Conservation (phyloP, 1,139 yeast species). For the Saccharomyces hybrid region DNA sequence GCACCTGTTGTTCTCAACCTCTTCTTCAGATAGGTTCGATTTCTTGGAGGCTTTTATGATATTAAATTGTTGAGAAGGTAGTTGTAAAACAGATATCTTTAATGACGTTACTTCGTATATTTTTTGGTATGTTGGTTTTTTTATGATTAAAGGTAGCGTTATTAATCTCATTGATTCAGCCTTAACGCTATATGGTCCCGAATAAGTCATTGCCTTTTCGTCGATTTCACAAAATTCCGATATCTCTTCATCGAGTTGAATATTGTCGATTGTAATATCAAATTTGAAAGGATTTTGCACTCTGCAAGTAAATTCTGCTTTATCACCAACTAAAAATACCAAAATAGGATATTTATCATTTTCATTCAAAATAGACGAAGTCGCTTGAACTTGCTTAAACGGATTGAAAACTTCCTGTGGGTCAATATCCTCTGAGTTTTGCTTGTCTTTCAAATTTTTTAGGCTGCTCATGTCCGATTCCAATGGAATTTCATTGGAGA, state of each 20-base stretch:
- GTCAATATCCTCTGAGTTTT: constrained; percentile 1
- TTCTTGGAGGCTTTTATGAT: constrained; percentile 8
- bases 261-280: constrained; percentile 53
- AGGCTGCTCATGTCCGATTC: constrained; percentile 7
- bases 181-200: constrained; percentile 32
- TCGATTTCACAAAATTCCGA: constrained; percentile 28
- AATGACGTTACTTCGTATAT: constrained; percentile 36
- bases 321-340: constrained; percentile 46
- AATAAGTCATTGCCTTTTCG: constrained; percentile 9
- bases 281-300: constrained; percentile 79
- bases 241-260: constrained; percentile 37
- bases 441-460: neutral
- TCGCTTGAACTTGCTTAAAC: constrained; percentile 14
- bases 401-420: constrained; percentile 29
- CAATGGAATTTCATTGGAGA: constrained; percentile 12
- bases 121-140: constrained; percentile 34
- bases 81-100: constrained; percentile 40
- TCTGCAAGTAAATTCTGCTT: constrained; percentile 44
- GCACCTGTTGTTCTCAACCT: constrained; percentile 4
- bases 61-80: constrained; percentile 30
- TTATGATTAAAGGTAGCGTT: constrained; percentile 39
- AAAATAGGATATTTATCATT: constrained; percentile 7
- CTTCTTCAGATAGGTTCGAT: constrained; percentile 1
- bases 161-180: constrained; percentile 37
- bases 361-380: constrained; percentile 13